Evolutionary conservation across 371 early-diverging fungal species (phyloP), one percentile per base, ranked within the genome.

Genomic region (Rhizopus microsporus): DNA sequence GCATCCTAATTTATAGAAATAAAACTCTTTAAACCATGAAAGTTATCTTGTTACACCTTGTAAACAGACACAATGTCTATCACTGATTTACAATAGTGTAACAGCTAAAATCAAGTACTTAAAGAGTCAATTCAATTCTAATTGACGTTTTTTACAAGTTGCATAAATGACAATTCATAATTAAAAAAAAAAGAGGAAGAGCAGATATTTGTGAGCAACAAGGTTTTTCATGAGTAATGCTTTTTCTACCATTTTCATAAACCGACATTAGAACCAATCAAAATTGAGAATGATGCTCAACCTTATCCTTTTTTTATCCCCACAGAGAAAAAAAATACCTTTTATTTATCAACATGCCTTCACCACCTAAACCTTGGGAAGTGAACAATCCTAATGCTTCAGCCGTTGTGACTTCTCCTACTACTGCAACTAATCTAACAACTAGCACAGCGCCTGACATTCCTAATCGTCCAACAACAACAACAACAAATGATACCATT

Each of bases 311-410:
- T 23, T 23, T 23, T 23, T 23, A 23, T 23, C 23, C 23, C 23
- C 23, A 23, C 23, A 23, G 23, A 23, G 23, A 23, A 23, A 23
- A 23, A 23, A 23, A 23, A 23, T 23, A 23, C 23, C 23, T 23
- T 23, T 23, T 23, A 23, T 23, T 23, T 23, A 23, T 23, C 23
- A 23, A 23, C 47, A 66, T 66, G 66, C 66, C 66, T 23, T 91
- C 92, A 38, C 95, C 95, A 50, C 90, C 93, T 63, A 95, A 95
- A 61, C 95, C 95, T 44, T 95, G 95, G 95, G 95, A 95, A 69
- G 68, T 74, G 45, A 80, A 72, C 51, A 63, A 56, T 43, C 39
- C 48, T 17, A 62, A 46, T 45, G 30, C 35, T 43, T 42, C 59
- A 30, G 50, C 58, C 4, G 57, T 50, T 29, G 54, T 61, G 12